Base-by-base conservation (phyloP, 73 alveolate genomes). In the Tetrahymena elliotti region DNA sequence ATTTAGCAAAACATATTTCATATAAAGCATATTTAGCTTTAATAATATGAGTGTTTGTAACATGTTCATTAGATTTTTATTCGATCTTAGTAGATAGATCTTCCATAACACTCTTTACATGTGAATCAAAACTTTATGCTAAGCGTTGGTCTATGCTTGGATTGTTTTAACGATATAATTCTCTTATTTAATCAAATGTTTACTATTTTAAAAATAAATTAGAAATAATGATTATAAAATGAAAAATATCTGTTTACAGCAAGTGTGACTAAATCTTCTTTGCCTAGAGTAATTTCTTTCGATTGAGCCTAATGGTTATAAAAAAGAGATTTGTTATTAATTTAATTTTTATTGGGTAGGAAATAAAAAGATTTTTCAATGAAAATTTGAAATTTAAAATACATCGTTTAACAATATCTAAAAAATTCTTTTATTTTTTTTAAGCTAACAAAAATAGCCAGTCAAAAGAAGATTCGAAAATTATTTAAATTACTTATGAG, bases 121-220 rank as follows among this genome's bases (percentile, higher is more conserved):
- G 97, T 15, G 96, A 94, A 88, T 97, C 99, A 83, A 98, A 98
- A 34, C 97, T 97, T 16, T 93, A 39, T 4, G 99, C 98, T 8
- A 97, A 97, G 41, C 96, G 93, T 94, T 96, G 92, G 92, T 98
- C 99, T 36, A 93, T 92, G 33, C 97, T 96, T 7, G 96, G 96
- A 27, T 95, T 94, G 54, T 88, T 93, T 95, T 95, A 93, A 31
- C 93, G 95, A 52, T 96, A 68, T 16, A 96, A 38, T 24, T 93
- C 97, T 95, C 97, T 92, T 33, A 96, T 96, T 53, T 93, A 82
- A 84, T 96, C 98, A 95, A 54, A 96, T n/a, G 95, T 38, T 24
- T 52, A 1, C 96, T 94, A 47, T 24, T 20, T 84, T 18, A 11
- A 18, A 6, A n/a, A 0, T 35, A 68, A 35, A 33, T 22, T 92